phyloP scores from a whole-genome alignment of 257 asterid species.

The Solanum sitiens region DNA sequence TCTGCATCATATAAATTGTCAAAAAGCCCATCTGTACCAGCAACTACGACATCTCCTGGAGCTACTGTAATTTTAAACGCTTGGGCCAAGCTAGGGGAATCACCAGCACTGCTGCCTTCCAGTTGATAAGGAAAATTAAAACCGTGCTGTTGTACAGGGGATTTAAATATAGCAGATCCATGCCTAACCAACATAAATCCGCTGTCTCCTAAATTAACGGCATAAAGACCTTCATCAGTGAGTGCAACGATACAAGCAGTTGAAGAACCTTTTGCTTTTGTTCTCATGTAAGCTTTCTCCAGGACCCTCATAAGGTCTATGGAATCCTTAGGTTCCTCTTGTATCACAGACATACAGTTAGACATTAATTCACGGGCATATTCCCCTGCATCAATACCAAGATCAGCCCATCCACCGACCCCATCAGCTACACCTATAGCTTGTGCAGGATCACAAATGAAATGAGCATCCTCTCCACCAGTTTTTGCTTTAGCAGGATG shows the following conservation, averaged over 20 bases:
- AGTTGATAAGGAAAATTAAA: conserved; percentile 5
- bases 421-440: conserved; percentile 1
- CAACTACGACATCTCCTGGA: conserved; percentile 5
- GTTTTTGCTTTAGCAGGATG: background rate
- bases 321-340: background rate
- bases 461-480: conserved; percentile 8
- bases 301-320: background rate
- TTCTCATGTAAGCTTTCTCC: background rate
- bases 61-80: conserved; percentile 2
- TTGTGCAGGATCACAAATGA: background rate
- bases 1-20: conserved; percentile 3
- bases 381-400: background rate
- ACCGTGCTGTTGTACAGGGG: background rate
- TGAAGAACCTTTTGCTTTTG: conserved; percentile 6
- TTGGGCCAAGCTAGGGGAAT: background rate
- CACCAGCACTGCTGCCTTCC: background rate
- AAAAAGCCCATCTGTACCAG: conserved; percentile 6
- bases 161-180: background rate
- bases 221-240: background rate
- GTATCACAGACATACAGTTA: background rate
- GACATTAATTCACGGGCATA: conserved; percentile 4
- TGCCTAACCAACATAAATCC: conserved; percentile 2
- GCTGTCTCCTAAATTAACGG: conserved; percentile 8
- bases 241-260: conserved; percentile 1
- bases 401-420: background rate